Percentiles rank a stretch among this genome's conserved stretches.
phyloP scores from a whole-genome alignment of 2,329 filamentous ascomycete genomes.

The Aspergillus sp. region DNA sequence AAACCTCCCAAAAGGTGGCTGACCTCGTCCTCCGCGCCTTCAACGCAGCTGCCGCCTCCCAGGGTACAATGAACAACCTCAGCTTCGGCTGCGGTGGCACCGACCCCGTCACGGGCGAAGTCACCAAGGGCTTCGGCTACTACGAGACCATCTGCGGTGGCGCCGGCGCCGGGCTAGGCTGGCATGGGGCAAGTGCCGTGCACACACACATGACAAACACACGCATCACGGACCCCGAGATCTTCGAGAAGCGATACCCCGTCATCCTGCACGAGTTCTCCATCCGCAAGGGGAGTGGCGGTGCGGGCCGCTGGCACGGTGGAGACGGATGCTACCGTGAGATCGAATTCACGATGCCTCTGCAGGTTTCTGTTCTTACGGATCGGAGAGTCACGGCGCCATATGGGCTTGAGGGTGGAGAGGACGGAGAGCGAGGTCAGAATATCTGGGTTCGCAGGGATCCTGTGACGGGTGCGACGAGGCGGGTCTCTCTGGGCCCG shows the following conservation, averaged over 20 bases:
- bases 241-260: slow-evolving; percentile 78
- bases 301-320: slow-evolving; percentile 65
- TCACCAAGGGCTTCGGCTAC: slow-evolving; percentile 75
- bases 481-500: slow-evolving; percentile 59
- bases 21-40: slow-evolving; percentile 82
- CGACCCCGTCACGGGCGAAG: slow-evolving; percentile 53
- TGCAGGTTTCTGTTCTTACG: slow-evolving; percentile 77
- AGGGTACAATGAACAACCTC: slow-evolving; percentile 81
- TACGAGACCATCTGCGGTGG: slow-evolving; percentile 87
- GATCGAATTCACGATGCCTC: slow-evolving; percentile 78
- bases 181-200: slow-evolving; percentile 74
- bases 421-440: slow-evolving; percentile 72
- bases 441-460: slow-evolving; percentile 86
- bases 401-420: slow-evolving; percentile 81
- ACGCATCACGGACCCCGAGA: slow-evolving; percentile 77
- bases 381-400: slow-evolving; percentile 75
- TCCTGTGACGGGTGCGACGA: slow-evolving; percentile 52
- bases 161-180: slow-evolving; percentile 70
- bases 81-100: slow-evolving; percentile 80
- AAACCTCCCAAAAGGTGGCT: slow-evolving; percentile 76
- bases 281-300: slow-evolving; percentile 64
- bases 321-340: slow-evolving; percentile 78
- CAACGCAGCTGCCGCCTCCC: slow-evolving; percentile 72
- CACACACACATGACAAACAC: slow-evolving; percentile 90
- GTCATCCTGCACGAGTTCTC: slow-evolving; percentile 73